A percentile compares a stretch with the other conserved stretches of the same genome.
These are phyloP conservation scores for Dipteronia sinensis DNA, from an alignment of 345 rosid genomes.

Conservation along the genomic window DNA sequence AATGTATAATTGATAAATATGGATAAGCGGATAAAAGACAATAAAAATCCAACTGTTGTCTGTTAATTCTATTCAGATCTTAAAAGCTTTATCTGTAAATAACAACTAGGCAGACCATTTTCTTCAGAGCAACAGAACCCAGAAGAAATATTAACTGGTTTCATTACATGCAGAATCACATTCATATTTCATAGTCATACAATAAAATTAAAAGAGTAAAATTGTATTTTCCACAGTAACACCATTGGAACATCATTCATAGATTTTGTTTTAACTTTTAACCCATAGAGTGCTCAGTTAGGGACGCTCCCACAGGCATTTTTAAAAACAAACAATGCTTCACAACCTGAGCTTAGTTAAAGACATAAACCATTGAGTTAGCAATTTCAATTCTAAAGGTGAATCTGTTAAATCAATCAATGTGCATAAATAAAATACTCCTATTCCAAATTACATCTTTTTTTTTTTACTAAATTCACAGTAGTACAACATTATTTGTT, in stretches of 20 bases:
- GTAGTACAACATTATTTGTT: no score
- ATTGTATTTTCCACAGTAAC: neutral
- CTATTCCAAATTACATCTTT: no score
- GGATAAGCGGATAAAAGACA: constrained; percentile 69
- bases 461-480: no score
- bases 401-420: no score
- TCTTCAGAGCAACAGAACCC: neutral
- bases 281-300: no score
- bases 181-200: neutral
- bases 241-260: neutral
- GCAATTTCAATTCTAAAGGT: no score
- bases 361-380: no score
- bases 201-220: neutral
- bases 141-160: neutral
- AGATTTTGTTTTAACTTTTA: no score
- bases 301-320: no score
- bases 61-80: constrained; percentile 66
- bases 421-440: no score
- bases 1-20: constrained; percentile 91
- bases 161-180: neutral
- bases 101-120: neutral
- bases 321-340: no score
- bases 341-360: no score
- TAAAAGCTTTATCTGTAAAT: constrained; percentile 11
- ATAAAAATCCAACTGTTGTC: constrained; percentile 81